Evolutionary conservation across 2,329 filamentous ascomycete species (phyloP), one percentile per base, ranked within the genome.

Genomic region (Apiospora rasikravindrae): DNA sequence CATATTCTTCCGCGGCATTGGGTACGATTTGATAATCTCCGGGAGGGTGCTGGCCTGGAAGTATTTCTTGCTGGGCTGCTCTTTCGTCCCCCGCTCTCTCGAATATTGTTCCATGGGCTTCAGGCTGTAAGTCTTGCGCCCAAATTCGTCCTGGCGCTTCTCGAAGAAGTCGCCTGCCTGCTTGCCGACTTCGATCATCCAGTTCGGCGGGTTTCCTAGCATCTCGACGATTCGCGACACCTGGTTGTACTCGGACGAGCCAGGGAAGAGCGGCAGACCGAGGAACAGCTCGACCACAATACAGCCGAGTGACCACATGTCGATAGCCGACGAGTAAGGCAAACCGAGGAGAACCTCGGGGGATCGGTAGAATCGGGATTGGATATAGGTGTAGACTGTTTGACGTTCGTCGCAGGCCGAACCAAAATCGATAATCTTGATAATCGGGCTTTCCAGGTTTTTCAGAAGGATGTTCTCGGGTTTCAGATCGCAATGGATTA

Each of bases 101-200:
- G 96, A 96, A 82, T 98, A 99, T 81, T 98, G 95, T 80, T 99
- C 96, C 94, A 99, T 97, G 76, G 93, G 94, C 86, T 99, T 99
- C 51, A 99, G 86, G 70, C 96, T 91, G 81, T 98, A 98, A 8
- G 92, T 95, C 77, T 95, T 92, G 75, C 96, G 90, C 51, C 96
- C 96, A 79, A 94, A 99, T 80, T 99, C 96, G 80, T 99, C 96
- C 75, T 91, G 88, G 49, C 89, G 85, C 84, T 98, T 98, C 83
- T 99, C 96, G 78, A 98, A 99, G 81, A 99, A 99, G 78, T 98
- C 95, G 64, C 94, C 94, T 0, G 96, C 94, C 82, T 99, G 96
- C 83, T 99, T 99, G 77, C 96, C 96, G 89, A 98, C 97, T 81
- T 99, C 96, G 71, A 99, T 89, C 96, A 99, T 99, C 96, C 96